Evolutionary conservation across 108 stramenopile species (phyloP), one percentile per base, ranked within the genome.

Genomic region (Mediolabrus comicus): DNA sequence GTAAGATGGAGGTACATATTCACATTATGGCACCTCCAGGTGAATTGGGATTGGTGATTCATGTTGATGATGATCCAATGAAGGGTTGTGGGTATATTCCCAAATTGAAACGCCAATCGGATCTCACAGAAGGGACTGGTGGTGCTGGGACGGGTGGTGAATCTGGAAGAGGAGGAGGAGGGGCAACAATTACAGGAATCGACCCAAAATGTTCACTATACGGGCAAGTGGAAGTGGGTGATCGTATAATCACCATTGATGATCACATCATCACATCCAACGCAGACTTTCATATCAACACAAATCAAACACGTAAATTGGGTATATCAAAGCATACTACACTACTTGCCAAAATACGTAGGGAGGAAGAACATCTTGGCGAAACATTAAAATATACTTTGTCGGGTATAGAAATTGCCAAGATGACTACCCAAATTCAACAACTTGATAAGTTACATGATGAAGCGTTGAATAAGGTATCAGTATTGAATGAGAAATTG

Each of bases 161-260:
- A n/a, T n/a, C n/a, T n/a, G n/a, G n/a, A n/a, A n/a, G n/a, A n/a
- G n/a, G 29, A 36, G 33, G 29, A 32, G 31, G 63, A 2, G 63
- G 63, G 4, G 63, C 63, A 17, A 25, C 10, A 8, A 52, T 64
- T 31, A 46, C 41, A 11, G 24, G 8, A 12, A 52, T 64, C 0
- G 43, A 64, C 28, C 25, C 49, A 3, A 43, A 16, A 28, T 52
- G 63, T 16, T 49, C 39, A 29, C 49, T 64, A 4, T 9, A 24
- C 5, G 39, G 26, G 7, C 63, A 64, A 3, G 6, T 64, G 1
- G 43, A 52, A 10, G 41, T 46, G 29, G 63, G 63, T 17, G 63
- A 64, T 12, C 41, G 39, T 12, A 43, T 64, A 0, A 13, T 28
- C 8, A 43, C 63, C 25, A 64, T 64, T 34, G 63, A 64, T 31